These are phyloP conservation scores for Fusarium annulatum DNA, from an alignment of 2,329 filamentous ascomycete genomes.

Conservation along the genomic window DNA sequence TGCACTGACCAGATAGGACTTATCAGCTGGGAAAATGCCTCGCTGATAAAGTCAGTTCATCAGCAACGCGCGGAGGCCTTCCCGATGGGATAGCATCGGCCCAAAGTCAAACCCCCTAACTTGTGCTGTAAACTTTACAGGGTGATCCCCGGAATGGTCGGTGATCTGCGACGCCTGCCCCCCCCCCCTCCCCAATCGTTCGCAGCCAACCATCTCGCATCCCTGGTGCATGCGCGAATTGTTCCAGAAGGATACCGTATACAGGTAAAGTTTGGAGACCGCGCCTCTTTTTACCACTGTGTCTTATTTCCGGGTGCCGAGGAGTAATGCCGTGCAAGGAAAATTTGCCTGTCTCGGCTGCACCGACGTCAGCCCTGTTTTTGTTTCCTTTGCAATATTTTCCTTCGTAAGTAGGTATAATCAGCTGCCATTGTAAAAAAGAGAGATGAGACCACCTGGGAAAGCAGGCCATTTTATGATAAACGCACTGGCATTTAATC, in stretches of 20 bases:
- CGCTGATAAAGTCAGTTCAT: neutral
- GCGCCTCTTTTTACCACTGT: neutral
- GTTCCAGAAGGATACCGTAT: slow-evolving; percentile 17
- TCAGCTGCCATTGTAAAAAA: neutral
- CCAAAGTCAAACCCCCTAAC: neutral
- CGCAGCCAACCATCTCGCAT: neutral
- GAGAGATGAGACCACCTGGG: neutral
- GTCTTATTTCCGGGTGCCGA: slow-evolving; percentile 3
- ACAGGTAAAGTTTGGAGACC: neutral
- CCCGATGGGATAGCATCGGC: slow-evolving; percentile 13
- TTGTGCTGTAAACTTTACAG: neutral
- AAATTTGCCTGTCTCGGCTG: slow-evolving; percentile 1
- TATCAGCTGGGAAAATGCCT: neutral
- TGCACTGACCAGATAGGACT: neutral
- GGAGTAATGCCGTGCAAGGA: neutral
- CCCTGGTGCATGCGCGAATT: slow-evolving; percentile 4
- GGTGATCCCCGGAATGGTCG: neutral
- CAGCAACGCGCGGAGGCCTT: slow-evolving; percentile 5
- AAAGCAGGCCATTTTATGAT: neutral
- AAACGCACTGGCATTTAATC: neutral
- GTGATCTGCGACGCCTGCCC: neutral
- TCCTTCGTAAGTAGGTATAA: neutral
- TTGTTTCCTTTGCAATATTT: neutral
- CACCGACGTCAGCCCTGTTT: neutral
- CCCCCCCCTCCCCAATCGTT: neutral